These are phyloP conservation scores for Zelonia costaricensis DNA, from an alignment of 208 protist genomes.

Conservation along the genomic window DNA sequence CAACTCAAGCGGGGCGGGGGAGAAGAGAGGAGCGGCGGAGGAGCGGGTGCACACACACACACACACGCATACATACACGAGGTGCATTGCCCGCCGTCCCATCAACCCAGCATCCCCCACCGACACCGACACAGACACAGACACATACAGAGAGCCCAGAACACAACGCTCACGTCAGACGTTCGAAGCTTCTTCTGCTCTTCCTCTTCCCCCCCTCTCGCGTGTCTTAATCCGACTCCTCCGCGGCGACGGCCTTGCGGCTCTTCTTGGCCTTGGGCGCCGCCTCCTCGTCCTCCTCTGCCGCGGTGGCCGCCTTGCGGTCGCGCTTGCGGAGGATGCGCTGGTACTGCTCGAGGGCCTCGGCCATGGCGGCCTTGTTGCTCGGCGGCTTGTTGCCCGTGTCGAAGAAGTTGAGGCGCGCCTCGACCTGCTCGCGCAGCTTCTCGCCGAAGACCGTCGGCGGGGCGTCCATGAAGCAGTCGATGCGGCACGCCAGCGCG, in stretches of 20 bases:
- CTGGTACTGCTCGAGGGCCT: slow-evolving; percentile 93
- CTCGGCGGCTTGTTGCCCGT: slow-evolving; percentile 93
- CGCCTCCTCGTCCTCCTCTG: slow-evolving; percentile 25
- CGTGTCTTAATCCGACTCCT: slow-evolving; percentile 72
- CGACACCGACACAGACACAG: no score
- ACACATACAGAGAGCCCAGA: no score
- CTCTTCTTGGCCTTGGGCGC: slow-evolving; percentile 63
- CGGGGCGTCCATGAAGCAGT: slow-evolving; percentile 94
- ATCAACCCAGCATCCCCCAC: no score
- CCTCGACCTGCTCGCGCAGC: slow-evolving; percentile 98
- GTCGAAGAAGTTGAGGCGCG: slow-evolving; percentile 98
- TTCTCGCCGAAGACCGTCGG: slow-evolving; percentile 95
- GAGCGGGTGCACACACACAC: neutral
- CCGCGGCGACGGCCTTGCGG: slow-evolving; percentile 50
- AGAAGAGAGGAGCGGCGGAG: no score
- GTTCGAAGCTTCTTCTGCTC: no score
- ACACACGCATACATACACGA: neutral
- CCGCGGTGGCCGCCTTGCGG: slow-evolving; percentile 35
- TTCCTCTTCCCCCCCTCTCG: no score
- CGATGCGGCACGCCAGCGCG: slow-evolving; percentile 97
- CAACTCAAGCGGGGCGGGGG: no score
- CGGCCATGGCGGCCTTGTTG: slow-evolving; percentile 97
- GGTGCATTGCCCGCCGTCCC: no score
- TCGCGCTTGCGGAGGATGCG: slow-evolving; percentile 67
- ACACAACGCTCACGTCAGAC: no score